A percentile compares a stretch with the other conserved stretches of the same genome.
These are phyloP conservation scores for Xylaria sp. DNA, from an alignment of 2,329 filamentous ascomycete genomes.

Conservation along the genomic window DNA sequence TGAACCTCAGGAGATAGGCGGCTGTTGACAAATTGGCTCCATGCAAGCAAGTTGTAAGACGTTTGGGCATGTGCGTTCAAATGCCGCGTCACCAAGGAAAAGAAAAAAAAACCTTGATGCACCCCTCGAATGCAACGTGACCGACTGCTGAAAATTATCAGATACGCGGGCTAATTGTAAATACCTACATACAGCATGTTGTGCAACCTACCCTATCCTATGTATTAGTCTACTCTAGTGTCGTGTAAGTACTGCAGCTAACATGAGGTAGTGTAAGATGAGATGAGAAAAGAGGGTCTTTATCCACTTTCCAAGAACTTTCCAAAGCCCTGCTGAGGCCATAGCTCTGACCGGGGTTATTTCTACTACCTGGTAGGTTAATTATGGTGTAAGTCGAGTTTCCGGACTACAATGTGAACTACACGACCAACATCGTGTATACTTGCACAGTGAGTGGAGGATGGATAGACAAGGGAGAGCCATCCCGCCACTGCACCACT, in stretches of 20 bases:
- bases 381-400: neutral
- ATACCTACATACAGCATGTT: neutral
- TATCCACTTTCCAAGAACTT: constrained; percentile 34
- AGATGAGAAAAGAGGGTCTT: constrained; percentile 28
- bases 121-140: neutral
- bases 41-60: constrained; percentile 7
- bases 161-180: neutral
- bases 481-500: neutral
- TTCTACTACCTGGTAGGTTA: neutral
- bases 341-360: constrained; percentile 5
- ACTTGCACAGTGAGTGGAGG: neutral
- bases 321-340: neutral
- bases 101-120: neutral
- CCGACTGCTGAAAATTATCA: constrained; percentile 10
- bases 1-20: constrained; percentile 7
- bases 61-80: constrained; percentile 17
- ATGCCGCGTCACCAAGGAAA: constrained; percentile 21
- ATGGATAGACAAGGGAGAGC: neutral
- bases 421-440: neutral
- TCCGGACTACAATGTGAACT: neutral
- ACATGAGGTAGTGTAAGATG: neutral
- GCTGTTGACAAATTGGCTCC: constrained; percentile 23
- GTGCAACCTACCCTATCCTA: neutral
- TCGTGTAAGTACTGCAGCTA: neutral
- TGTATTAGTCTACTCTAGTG: neutral